Conservation (phyloP, 2,329 filamentous ascomycete species). For the Colletotrichum sp. region DNA sequence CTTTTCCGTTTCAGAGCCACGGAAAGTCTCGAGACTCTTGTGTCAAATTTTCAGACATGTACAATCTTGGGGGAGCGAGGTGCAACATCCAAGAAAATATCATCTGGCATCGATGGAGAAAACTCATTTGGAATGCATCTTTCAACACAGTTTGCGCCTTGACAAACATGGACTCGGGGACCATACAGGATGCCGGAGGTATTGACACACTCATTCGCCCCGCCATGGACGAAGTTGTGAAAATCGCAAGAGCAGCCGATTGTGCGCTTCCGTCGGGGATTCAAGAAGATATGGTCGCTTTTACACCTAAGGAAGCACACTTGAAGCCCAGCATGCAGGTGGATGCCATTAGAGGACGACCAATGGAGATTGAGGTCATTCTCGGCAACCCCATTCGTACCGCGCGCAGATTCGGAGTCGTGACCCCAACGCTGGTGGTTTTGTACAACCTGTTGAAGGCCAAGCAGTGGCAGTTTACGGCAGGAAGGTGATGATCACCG, state of each 20-base stretch:
- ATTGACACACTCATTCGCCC: neutral
- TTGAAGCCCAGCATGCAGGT: neutral
- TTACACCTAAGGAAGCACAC: neutral
- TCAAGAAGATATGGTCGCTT: neutral
- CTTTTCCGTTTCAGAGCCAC: neutral
- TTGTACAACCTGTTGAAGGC: neutral
- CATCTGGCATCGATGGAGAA: neutral
- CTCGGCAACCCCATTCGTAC: neutral
- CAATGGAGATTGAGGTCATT: neutral
- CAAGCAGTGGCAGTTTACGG: neutral
- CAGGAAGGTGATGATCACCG: neutral
- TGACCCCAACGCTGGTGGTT: neutral
- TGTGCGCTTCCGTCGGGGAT: neutral
- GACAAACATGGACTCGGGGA: neutral
- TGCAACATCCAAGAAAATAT: neutral
- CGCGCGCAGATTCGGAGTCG: neutral
- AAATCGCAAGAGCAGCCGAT: neutral
- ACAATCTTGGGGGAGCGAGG: neutral
- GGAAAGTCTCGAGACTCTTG: neutral
- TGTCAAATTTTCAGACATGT: neutral
- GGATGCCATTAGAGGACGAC: neutral
- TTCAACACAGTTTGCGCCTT: neutral
- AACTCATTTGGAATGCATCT: neutral
- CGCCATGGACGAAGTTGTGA: neutral
- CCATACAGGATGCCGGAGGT: neutral